A percentile compares a stretch with the other conserved stretches of the same genome.
Evolutionary conservation across 2,329 filamentous ascomycete species (phyloP).

Genomic region (Colletotrichum melonis): DNA sequence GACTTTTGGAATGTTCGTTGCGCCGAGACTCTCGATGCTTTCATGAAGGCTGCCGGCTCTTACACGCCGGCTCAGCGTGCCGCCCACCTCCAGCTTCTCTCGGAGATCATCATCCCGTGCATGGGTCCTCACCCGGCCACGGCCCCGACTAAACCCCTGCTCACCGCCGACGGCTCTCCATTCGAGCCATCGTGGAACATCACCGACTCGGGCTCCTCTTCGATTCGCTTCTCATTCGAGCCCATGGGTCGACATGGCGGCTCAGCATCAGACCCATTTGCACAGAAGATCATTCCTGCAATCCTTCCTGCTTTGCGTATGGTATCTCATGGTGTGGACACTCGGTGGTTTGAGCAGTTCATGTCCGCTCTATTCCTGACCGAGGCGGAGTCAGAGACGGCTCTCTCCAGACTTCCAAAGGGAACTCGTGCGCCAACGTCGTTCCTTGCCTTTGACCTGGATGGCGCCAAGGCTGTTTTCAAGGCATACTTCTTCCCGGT

Average conservation of each 20-base stretch:
- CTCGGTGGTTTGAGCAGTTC: constrained; percentile 40
- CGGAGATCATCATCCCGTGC: constrained; percentile 34
- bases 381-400: constrained; percentile 27
- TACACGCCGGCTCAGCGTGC: constrained; percentile 31
- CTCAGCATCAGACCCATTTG: constrained; percentile 28
- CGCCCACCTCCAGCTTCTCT: constrained; percentile 29
- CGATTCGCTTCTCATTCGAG: constrained; percentile 36
- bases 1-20: constrained; percentile 34
- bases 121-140: constrained; percentile 27
- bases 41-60: constrained; percentile 34
- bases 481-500: constrained; percentile 42
- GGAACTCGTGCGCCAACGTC: constrained; percentile 39
- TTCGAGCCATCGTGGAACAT: constrained; percentile 36
- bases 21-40: constrained; percentile 27
- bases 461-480: constrained; percentile 36
- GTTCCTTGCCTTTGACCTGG: constrained; percentile 42
- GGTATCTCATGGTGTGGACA: constrained; percentile 25
- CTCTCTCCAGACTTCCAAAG: constrained; percentile 33
- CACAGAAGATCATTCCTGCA: constrained; percentile 31
- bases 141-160: constrained; percentile 28
- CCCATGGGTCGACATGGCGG: constrained; percentile 34
- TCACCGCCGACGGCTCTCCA: constrained; percentile 33
- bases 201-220: constrained; percentile 32
- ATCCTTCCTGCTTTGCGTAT: constrained; percentile 30
- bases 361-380: constrained; percentile 38